phyloP scores from a whole-genome alignment of 352 stramenopile genomes.

The Pythium volutum region DNA sequence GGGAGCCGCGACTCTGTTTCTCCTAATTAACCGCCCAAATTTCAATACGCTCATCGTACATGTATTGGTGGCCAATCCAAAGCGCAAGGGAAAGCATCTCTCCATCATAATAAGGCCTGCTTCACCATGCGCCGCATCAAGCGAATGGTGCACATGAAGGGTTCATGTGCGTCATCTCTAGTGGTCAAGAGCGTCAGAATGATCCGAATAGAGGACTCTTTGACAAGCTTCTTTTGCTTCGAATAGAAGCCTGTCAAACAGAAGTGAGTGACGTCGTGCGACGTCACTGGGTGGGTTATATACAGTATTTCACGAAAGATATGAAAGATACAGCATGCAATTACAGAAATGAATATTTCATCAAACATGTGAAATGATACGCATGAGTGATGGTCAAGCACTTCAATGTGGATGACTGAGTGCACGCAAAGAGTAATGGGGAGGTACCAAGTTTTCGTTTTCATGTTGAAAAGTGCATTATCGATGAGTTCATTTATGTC shows the following conservation, averaged over 20 bases:
- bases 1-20: background rate
- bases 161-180: conserved; percentile 13
- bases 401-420: conserved; percentile 1
- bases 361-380: background rate
- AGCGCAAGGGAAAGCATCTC: background rate
- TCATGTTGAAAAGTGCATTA: background rate
- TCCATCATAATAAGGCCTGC: background rate
- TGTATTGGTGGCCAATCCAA: background rate
- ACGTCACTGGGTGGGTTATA: background rate
- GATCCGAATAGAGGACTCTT: conserved; percentile 5
- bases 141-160: background rate
- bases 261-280: background rate
- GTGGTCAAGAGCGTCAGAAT: conserved; percentile 5
- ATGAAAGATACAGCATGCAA: background rate
- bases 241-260: conserved; percentile 6
- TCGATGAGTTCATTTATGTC: conserved; percentile 1
- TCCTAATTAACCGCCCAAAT: background rate
- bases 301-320: background rate
- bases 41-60: conserved; percentile 1
- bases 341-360: background rate
- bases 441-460: too few relatives aligned
- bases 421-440: too few relatives aligned
- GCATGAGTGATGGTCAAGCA: conserved; percentile 8
- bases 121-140: background rate
- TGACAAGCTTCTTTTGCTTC: background rate